A percentile compares a stretch with the other conserved stretches of the same genome.
Conservation (phyloP, 2,329 filamentous ascomycete genomes). For the Trichoderma gracile region DNA sequence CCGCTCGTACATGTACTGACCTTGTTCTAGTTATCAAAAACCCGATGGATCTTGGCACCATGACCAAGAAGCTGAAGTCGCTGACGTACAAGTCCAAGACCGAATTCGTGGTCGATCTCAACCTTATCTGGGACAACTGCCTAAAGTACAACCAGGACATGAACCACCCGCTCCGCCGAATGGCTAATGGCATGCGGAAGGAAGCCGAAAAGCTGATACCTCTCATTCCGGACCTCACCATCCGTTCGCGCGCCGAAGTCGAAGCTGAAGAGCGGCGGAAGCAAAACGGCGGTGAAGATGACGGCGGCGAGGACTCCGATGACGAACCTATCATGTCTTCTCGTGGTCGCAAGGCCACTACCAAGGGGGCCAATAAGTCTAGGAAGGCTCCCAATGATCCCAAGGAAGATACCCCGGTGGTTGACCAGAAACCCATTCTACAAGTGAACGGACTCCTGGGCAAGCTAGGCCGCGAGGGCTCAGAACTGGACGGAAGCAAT, state of each 20-base stretch:
- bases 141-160: slow-evolving; percentile 92
- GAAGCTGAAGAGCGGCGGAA: slow-evolving; percentile 84
- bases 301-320: slow-evolving; percentile 86
- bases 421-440: slow-evolving; percentile 71
- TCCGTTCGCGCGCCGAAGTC: slow-evolving; percentile 89
- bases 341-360: slow-evolving; percentile 78
- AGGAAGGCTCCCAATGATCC: slow-evolving; percentile 72
- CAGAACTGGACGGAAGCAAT: slow-evolving; percentile 81
- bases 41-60: slow-evolving; percentile 95
- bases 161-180: slow-evolving; percentile 82
- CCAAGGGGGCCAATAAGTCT: slow-evolving; percentile 75
- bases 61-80: slow-evolving; percentile 95
- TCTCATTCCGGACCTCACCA: slow-evolving; percentile 87
- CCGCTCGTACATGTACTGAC: slow-evolving; percentile 30
- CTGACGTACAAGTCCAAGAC: slow-evolving; percentile 83
- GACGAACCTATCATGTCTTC: slow-evolving; percentile 99
- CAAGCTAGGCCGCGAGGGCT: slow-evolving; percentile 65
- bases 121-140: slow-evolving; percentile 96
- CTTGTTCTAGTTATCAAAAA: slow-evolving; percentile 75
- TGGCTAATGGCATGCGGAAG: slow-evolving; percentile 94
- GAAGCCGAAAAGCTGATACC: slow-evolving; percentile 96
- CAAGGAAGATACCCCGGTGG: slow-evolving; percentile 75
- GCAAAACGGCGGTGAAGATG: slow-evolving; percentile 80
- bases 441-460: slow-evolving; percentile 66
- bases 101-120: slow-evolving; percentile 91